Base-by-base conservation (phyloP, 1,139 yeast genomes). In the Candida sanyaensis region DNA sequence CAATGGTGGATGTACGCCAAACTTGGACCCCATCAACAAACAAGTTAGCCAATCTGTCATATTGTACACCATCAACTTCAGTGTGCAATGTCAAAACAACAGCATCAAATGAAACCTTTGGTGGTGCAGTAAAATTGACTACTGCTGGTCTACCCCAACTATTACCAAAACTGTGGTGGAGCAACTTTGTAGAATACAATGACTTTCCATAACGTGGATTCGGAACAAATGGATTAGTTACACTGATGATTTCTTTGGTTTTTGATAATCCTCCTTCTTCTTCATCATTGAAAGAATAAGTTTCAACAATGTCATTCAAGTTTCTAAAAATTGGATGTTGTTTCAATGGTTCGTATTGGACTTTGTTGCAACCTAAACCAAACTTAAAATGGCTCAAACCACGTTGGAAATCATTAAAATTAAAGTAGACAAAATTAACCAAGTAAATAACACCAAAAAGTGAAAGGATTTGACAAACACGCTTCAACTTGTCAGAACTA, bases 1-100 rank as follows among this genome's bases (percentile, higher is more conserved):
- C 96, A 17, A 88, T 83, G 1, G 96, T 89, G 2, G 93, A 84
- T 0, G 95, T 84, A 63, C 96, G 76, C 96, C 96, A 89, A 32
- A 89, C 66, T 55, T 88, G 88, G 12, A 78, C 75, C 24, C 84
- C 88, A 46, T 80, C 79, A 27, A 89, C 63, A 58, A 78, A 86
- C 27, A 89, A 64, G 59, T 88, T 89, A 11, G 86, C 88, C 57
- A 89, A 71, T 49, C 96, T 73, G 62, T 89, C 96, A 58, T 80
- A 88, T 63, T 89, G 96, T 11, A 81, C 77, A 9, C 95, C 93
- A 41, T 68, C 71, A 5, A 83, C 83, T 6, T 79, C 66, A 3
- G 87, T 83, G 43, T 80, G 75, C 43, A 89, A 68, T 5, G 81
- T 75, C 42, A 88, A 66, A 0, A 81, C 77, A 12, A 88, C 89